A percentile compares a stretch with the other conserved stretches of the same genome.
Conservation (phyloP, 2,329 filamentous ascomycete species). For the Eutypa lata region DNA sequence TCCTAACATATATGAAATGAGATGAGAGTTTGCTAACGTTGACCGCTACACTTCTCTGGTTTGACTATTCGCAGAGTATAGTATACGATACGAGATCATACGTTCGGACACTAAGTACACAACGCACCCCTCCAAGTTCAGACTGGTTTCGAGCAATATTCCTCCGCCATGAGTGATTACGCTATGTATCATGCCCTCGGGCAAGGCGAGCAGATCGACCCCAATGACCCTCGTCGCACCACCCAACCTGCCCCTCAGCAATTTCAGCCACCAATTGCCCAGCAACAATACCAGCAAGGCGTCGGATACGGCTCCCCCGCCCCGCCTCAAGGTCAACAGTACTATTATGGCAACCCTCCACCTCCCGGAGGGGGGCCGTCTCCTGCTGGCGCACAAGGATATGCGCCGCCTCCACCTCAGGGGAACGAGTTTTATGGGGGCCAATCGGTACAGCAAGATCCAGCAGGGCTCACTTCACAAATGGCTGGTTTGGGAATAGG, state of each 20-base stretch:
- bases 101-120: not conserved
- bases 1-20: not conserved
- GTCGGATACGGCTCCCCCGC: slow-evolving; percentile 34
- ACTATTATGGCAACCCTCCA: slow-evolving; percentile 33
- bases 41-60: not conserved
- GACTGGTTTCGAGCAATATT: not conserved
- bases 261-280: slow-evolving; percentile 53
- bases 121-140: not conserved
- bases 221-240: slow-evolving; percentile 51
- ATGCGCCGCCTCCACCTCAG: slow-evolving; percentile 26
- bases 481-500: slow-evolving; percentile 75
- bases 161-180: slow-evolving; percentile 49
- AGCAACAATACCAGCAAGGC: slow-evolving; percentile 52
- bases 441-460: slow-evolving; percentile 39
- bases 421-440: slow-evolving; percentile 27
- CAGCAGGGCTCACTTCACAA: slow-evolving; percentile 59
- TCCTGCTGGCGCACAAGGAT: slow-evolving; percentile 29
- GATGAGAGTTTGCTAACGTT: not conserved
- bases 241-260: slow-evolving; percentile 50
- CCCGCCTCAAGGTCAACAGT: slow-evolving; percentile 35
- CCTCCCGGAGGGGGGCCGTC: slow-evolving; percentile 28
- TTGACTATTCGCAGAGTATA: not conserved
- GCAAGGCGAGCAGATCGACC: slow-evolving; percentile 52
- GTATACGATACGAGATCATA: too few relatives aligned
- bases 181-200: slow-evolving; percentile 55